phyloP scores from a whole-genome alignment of 345 rosid genomes.

The Cardamine chenopodiifolia region DNA sequence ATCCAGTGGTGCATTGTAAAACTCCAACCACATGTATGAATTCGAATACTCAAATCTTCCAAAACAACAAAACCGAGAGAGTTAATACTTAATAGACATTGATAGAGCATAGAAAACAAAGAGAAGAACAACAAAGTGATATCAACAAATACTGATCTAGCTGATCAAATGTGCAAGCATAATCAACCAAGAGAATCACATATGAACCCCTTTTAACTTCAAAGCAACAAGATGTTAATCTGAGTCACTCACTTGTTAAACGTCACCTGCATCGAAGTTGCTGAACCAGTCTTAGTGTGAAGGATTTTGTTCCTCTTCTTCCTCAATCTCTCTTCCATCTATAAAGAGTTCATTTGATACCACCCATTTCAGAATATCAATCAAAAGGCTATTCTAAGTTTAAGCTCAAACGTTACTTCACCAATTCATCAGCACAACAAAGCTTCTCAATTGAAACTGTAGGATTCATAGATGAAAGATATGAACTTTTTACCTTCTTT shows the following conservation, averaged over 20 bases:
- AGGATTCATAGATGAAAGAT: neutral
- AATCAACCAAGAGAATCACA: neutral
- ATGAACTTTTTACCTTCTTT: slow-evolving; percentile 50
- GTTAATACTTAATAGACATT: too few species aligned
- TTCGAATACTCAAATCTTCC: slow-evolving; percentile 86
- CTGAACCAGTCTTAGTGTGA: slow-evolving; percentile 84
- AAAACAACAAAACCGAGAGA: slow-evolving; percentile 4
- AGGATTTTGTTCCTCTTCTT: slow-evolving; percentile 77
- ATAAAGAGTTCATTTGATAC: slow-evolving; percentile 6
- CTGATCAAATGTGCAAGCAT: neutral
- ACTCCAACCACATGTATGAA: slow-evolving; percentile 92
- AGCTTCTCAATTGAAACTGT: neutral
- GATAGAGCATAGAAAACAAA: too few species aligned
- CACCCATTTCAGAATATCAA: neutral
- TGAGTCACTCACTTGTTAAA: slow-evolving; percentile 73
- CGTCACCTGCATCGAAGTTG: slow-evolving; percentile 65
- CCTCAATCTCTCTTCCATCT: slow-evolving; percentile 93
- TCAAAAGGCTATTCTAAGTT: neutral
- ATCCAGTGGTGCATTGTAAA: slow-evolving; percentile 78
- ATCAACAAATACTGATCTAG: neutral
- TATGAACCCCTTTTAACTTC: neutral
- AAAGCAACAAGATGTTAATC: neutral
- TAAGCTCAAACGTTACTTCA: neutral
- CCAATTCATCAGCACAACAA: neutral
- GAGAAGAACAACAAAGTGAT: neutral